Conservation (phyloP, 805 yeast species). For the Teunomyces barrocoloradensis region DNA sequence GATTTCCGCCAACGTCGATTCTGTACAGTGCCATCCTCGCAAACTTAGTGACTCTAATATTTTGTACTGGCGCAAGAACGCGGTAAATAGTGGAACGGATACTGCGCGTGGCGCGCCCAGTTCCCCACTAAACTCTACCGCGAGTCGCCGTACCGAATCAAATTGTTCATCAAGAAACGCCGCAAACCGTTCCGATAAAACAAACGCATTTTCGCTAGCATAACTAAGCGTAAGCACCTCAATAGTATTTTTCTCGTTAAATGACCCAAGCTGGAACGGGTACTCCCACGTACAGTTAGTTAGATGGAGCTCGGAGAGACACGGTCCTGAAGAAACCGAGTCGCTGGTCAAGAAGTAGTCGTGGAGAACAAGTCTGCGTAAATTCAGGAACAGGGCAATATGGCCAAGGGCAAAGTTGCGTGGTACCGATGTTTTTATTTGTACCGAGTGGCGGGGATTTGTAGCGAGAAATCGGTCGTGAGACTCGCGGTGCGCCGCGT, state of each 20-base stretch:
- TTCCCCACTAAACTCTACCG: slow-evolving; percentile 1
- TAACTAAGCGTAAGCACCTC: slow-evolving; percentile 22
- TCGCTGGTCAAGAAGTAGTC: slow-evolving; percentile 46
- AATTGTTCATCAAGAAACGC: slow-evolving; percentile 16
- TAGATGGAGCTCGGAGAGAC: slow-evolving; percentile 28
- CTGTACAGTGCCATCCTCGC: neutral
- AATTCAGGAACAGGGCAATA: slow-evolving; percentile 31
- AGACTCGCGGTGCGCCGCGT: slow-evolving; percentile 17
- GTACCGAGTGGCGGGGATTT: neutral
- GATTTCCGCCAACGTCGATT: neutral
- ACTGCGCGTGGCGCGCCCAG: neutral
- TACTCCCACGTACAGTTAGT: slow-evolving; percentile 56
- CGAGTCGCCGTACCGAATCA: slow-evolving; percentile 4
- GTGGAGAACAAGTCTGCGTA: slow-evolving; percentile 33
- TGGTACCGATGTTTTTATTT: slow-evolving; percentile 13
- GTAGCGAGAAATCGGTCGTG: slow-evolving; percentile 6
- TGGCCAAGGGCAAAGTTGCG: slow-evolving; percentile 45
- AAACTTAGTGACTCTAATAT: neutral
- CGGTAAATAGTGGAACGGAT: neutral
- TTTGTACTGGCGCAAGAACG: neutral
- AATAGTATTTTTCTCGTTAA: slow-evolving; percentile 27
- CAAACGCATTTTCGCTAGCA: slow-evolving; percentile 28
- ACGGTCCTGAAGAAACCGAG: slow-evolving; percentile 13
- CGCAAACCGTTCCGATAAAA: slow-evolving; percentile 36
- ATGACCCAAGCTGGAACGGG: slow-evolving; percentile 45